phyloP scores from a whole-genome alignment of 148 eudicot genomes.

The Rhododendron williamsianum region DNA sequence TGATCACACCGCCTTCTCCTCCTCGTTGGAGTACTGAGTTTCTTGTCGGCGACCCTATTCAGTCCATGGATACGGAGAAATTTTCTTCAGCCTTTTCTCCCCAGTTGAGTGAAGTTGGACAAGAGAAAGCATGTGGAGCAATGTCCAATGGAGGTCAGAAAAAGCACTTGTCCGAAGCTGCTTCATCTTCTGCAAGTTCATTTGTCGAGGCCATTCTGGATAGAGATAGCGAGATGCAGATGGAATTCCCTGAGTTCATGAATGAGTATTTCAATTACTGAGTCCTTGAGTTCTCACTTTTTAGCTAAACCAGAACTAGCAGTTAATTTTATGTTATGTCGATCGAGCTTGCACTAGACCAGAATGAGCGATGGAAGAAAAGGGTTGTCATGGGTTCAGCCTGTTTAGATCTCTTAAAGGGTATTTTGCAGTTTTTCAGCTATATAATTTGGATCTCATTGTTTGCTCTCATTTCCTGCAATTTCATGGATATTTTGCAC shows the following conservation, averaged over 20 bases:
- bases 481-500: background rate
- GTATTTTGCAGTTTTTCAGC: background rate
- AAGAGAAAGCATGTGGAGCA: background rate
- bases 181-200: slow-evolving; percentile 42
- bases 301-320: background rate
- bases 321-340: background rate
- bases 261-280: slow-evolving; percentile 42
- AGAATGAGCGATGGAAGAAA: background rate
- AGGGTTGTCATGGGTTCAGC: background rate
- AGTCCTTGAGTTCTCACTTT: background rate
- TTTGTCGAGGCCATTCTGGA: slow-evolving; percentile 71
- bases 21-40: slow-evolving; percentile 28
- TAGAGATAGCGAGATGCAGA: slow-evolving; percentile 50
- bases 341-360: background rate
- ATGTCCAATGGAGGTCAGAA: background rate
- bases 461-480: background rate
- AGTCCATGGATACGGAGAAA: background rate
- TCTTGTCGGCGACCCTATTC: slow-evolving; percentile 4
- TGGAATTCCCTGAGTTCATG: slow-evolving; percentile 48
- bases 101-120: background rate
- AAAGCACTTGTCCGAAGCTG: slow-evolving; percentile 8
- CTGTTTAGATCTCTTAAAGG: background rate
- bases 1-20: slow-evolving; percentile 21
- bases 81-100: background rate
- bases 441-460: background rate